These are phyloP conservation scores for Sophora flavescens DNA, from an alignment of 306 rosid genomes.

Conservation along the genomic window DNA sequence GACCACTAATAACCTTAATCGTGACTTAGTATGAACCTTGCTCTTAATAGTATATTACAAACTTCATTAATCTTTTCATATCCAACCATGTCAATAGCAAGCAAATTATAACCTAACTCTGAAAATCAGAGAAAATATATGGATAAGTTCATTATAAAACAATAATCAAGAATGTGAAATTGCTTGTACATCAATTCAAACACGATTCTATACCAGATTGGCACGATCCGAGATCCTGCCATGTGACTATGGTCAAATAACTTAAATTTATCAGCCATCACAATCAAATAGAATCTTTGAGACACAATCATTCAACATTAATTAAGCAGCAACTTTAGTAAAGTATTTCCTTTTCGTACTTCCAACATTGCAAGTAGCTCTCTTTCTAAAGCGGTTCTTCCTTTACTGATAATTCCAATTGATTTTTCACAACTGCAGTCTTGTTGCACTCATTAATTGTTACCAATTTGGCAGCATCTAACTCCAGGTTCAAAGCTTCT, in stretches of 20 bases:
- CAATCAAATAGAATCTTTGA: slow-evolving; percentile 31
- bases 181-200: too few species aligned
- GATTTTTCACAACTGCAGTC: slow-evolving; percentile 89
- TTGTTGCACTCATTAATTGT: slow-evolving; percentile 94
- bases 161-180: too few species aligned
- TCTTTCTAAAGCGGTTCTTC: slow-evolving; percentile 82
- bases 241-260: too few species aligned
- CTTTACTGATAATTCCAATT: slow-evolving; percentile 74
- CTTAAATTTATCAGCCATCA: slow-evolving; percentile 12
- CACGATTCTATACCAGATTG: too few species aligned
- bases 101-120: too few species aligned
- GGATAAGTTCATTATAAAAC: too few species aligned
- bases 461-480: slow-evolving; percentile 87
- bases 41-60: too few species aligned
- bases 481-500: slow-evolving; percentile 81
- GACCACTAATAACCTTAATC: not conserved
- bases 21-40: slow-evolving; percentile 3
- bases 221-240: too few species aligned
- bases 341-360: slow-evolving; percentile 78
- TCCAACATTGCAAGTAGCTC: slow-evolving; percentile 74
- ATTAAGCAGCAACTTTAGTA: slow-evolving; percentile 69
- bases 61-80: too few species aligned
- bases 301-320: slow-evolving; percentile 22
- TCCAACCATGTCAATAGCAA: too few species aligned
- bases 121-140: too few species aligned